phyloP scores from a whole-genome alignment of 106 monocot genomes.

The Dendrobium huoshanense region DNA sequence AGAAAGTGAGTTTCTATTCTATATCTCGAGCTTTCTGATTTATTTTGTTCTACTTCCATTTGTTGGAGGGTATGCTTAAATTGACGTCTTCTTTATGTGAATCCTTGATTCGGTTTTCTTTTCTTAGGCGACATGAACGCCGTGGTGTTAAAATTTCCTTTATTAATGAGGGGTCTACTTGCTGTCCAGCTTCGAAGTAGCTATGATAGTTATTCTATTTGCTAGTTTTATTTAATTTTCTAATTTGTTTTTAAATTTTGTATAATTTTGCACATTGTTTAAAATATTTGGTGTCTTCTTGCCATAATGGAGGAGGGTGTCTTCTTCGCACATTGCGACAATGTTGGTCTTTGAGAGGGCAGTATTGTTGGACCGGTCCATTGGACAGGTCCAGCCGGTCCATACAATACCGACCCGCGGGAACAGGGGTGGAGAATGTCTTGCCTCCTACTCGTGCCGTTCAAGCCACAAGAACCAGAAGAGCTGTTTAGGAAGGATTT shows the following conservation, averaged over 20 bases:
- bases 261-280: background rate
- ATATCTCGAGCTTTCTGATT: conserved; percentile 1
- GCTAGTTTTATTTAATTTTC: background rate
- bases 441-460: no score
- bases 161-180: background rate
- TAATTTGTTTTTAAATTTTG: background rate
- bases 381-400: no score
- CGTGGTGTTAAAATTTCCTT: background rate
- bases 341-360: no score
- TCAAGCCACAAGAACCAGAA: no score
- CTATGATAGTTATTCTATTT: background rate
- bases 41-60: background rate
- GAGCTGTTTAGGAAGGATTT: no score
- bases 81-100: background rate
- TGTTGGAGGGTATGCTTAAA: background rate
- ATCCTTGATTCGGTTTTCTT: background rate
- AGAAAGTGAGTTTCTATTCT: conserved; percentile 70
- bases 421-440: no score
- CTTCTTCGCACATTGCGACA: no score
- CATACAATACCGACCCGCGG: no score
- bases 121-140: background rate
- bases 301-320: background rate
- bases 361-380: no score
- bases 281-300: background rate
- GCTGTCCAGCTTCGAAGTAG: background rate